Evolutionary conservation across 352 stramenopile genomes (phyloP).

Genomic region (Globisporangium lucens): DNA sequence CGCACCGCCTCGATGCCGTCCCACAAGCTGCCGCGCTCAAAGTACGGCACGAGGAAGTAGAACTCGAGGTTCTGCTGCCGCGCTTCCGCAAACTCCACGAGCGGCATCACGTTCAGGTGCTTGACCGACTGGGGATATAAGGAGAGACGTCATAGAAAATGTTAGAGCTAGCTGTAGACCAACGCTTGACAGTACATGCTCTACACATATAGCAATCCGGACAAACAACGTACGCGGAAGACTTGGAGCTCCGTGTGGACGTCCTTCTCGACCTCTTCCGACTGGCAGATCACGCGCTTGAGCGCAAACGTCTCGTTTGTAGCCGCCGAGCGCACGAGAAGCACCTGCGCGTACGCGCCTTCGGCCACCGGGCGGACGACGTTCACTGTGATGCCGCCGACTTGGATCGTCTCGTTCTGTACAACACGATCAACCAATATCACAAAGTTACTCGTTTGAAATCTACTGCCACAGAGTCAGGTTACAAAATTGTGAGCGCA

Average conservation of each 20-base stretch:
- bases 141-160: neutral
- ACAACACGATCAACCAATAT: neutral
- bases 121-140: slow-evolving; percentile 52
- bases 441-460: neutral
- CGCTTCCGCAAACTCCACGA: slow-evolving; percentile 76
- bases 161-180: neutral
- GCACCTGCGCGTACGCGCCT: slow-evolving; percentile 74
- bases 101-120: slow-evolving; percentile 75
- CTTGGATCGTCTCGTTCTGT: slow-evolving; percentile 71
- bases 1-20: slow-evolving; percentile 62
- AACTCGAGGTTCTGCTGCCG: slow-evolving; percentile 72
- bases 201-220: neutral
- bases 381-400: slow-evolving; percentile 65
- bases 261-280: slow-evolving; percentile 72
- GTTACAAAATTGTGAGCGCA: slow-evolving; percentile 12
- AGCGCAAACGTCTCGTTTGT: slow-evolving; percentile 76
- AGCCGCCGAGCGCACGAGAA: slow-evolving; percentile 66
- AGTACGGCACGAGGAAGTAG: slow-evolving; percentile 84
- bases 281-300: slow-evolving; percentile 83
- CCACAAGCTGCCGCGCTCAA: slow-evolving; percentile 80
- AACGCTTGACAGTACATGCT: neutral
- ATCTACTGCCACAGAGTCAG: neutral
- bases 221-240: slow-evolving; percentile 41
- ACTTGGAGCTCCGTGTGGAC: slow-evolving; percentile 79
- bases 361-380: slow-evolving; percentile 72